A percentile compares a stretch with the other conserved stretches of the same genome.
These are phyloP conservation scores for Bocquillonia castaneifolia DNA, from an alignment of 441 rosid species.

Conservation along the genomic window DNA sequence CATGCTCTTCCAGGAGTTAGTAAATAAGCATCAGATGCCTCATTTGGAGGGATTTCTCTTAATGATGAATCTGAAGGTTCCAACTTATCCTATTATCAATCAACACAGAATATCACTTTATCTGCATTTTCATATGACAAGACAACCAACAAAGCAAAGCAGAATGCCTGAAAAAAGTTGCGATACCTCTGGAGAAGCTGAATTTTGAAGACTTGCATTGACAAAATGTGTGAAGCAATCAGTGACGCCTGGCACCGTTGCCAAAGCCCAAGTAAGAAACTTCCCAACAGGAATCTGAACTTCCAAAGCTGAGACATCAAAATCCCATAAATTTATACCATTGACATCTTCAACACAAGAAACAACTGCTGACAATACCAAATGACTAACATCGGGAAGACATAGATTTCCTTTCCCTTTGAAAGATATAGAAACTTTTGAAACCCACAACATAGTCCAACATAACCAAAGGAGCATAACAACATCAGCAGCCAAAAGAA, in stretches of 20 bases:
- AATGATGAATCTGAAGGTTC: constrained; percentile 45
- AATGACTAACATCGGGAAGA: constrained; percentile 57
- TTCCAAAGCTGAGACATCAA: constrained; percentile 40
- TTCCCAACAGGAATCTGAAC: constrained; percentile 59
- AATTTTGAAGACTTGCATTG: constrained; percentile 43
- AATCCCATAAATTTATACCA: constrained; percentile 53
- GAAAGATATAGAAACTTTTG: constrained; percentile 22
- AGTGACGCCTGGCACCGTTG: constrained; percentile 48
- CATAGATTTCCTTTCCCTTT: constrained; percentile 30
- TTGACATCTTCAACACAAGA: constrained; percentile 48
- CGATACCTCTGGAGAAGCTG: constrained; percentile 41
- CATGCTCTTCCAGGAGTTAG: constrained; percentile 77
- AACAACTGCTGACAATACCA: constrained; percentile 58
- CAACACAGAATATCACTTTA: constrained; percentile 9
- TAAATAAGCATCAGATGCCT: constrained; percentile 34
- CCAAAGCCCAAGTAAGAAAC: constrained; percentile 60
- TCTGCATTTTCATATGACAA: too few species aligned
- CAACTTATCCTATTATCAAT: constrained; percentile 41
- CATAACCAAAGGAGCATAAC: constrained; percentile 60
- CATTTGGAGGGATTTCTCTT: constrained; percentile 33
- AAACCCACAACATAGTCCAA: constrained; percentile 74
- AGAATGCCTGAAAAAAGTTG: background rate
- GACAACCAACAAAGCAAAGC: background rate
- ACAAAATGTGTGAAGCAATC: constrained; percentile 61
- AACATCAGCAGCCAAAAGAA: constrained; percentile 42